Conservation (phyloP, 23 red algal species). For the Gracilaria domingensis region DNA sequence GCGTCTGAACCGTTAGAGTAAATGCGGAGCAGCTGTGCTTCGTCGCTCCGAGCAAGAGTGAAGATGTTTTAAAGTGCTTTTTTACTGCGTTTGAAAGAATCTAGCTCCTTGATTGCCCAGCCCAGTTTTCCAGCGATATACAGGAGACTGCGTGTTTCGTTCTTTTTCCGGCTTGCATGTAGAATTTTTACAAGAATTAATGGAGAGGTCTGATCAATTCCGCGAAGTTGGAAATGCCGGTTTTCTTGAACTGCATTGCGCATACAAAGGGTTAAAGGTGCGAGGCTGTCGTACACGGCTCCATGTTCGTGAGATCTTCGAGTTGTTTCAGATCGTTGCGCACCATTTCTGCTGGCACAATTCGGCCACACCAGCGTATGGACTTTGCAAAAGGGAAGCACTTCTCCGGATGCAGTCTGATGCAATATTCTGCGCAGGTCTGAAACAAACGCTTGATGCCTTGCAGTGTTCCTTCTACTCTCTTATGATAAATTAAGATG, state of each 20-base stretch:
- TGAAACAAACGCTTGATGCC: not conserved
- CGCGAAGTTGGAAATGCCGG: not conserved
- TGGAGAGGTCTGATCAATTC: not conserved
- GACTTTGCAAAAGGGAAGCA: conserved; percentile 6
- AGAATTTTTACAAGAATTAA: conserved; percentile 30
- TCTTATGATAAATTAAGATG: not conserved
- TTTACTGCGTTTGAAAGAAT: conserved; percentile 16
- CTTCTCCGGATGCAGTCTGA: conserved; percentile 22
- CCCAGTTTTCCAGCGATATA: not conserved
- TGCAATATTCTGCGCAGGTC: not conserved
- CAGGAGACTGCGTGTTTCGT: not conserved
- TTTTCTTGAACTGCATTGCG: too few relatives aligned
- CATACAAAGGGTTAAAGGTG: conserved; percentile 36
- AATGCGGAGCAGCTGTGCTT: not conserved
- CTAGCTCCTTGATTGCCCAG: not conserved
- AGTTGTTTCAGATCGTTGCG: not conserved
- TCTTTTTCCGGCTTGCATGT: not conserved
- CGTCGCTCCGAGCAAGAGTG: conserved; percentile 1
- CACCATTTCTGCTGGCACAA: not conserved
- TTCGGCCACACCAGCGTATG: conserved; percentile 45
- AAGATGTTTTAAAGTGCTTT: not conserved
- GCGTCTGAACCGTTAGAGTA: conserved; percentile 4
- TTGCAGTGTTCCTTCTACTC: not conserved
- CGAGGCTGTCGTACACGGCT: conserved; percentile 10
- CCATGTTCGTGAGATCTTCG: conserved; percentile 7